Evolutionary conservation across 2,329 filamentous ascomycete genomes (phyloP).

Genomic region (Capronia epimyces): DNA sequence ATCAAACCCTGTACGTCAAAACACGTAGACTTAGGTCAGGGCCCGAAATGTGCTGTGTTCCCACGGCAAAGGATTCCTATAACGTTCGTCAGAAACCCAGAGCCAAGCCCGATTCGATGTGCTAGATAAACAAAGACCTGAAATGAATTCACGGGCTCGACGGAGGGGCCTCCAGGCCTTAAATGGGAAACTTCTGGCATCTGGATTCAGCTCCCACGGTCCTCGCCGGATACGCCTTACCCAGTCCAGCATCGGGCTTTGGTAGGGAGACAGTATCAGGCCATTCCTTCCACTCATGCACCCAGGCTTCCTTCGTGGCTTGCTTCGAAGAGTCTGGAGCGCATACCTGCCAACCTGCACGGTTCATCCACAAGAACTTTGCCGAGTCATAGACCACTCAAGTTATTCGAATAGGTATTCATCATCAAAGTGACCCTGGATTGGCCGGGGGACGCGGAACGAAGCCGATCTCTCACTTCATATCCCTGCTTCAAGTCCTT

Average conservation of each 20-base stretch:
- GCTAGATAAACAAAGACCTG: neutral
- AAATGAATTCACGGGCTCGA: neutral
- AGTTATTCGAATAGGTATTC: neutral
- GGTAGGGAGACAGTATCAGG: neutral
- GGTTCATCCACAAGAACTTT: neutral
- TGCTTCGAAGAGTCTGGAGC: neutral
- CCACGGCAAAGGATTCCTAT: neutral
- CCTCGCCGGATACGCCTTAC: neutral
- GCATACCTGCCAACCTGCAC: neutral
- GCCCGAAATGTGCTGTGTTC: neutral
- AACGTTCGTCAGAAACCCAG: neutral
- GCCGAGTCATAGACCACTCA: slow-evolving; percentile 6
- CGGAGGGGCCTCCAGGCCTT: slow-evolving; percentile 6
- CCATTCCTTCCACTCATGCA: neutral
- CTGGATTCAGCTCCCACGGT: slow-evolving; percentile 2
- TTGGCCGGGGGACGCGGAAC: slow-evolving; percentile 10
- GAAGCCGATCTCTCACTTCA: neutral
- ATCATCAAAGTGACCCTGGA: neutral
- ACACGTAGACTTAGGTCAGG: neutral
- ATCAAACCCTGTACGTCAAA: neutral
- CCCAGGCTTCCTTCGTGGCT: neutral
- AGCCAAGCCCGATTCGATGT: neutral
- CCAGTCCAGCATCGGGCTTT: slow-evolving; percentile 2
- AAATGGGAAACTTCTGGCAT: neutral
- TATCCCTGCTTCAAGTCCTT: neutral